These are phyloP conservation scores for Anastatica hierochuntica DNA, from an alignment of 345 rosid species.

Conservation along the genomic window DNA sequence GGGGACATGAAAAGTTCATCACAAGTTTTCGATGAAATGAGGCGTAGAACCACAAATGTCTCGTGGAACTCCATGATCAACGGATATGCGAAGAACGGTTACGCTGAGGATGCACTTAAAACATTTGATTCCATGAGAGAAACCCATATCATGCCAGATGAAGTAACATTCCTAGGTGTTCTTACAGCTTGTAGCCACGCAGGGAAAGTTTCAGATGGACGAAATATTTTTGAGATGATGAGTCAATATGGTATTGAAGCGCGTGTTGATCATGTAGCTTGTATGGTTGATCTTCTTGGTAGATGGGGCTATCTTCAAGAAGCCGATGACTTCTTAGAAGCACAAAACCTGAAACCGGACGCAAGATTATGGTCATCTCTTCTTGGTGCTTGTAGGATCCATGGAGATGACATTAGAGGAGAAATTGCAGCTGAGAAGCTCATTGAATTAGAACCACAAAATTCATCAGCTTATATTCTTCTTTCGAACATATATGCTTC, in stretches of 20 bases:
- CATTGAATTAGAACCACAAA: constrained; percentile 63
- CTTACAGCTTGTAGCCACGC: constrained; percentile 96
- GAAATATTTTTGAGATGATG: constrained; percentile 55
- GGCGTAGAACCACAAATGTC: constrained; percentile 36
- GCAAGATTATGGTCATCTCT: constrained; percentile 78
- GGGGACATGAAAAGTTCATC: constrained; percentile 63
- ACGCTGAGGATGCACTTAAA: constrained; percentile 69
- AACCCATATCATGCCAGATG: constrained; percentile 53
- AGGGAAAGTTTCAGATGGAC: constrained; percentile 70
- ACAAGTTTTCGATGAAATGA: constrained; percentile 59
- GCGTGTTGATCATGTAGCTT: constrained; percentile 73
- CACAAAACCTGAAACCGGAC: constrained; percentile 49
- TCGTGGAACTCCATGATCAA: constrained; percentile 92
- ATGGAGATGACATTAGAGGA: constrained; percentile 73
- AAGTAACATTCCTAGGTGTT: constrained; percentile 81
- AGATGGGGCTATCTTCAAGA: constrained; percentile 83
- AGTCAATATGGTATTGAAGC: constrained; percentile 48
- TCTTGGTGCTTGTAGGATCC: constrained; percentile 81
- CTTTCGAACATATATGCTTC: constrained; percentile 86
- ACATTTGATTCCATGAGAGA: constrained; percentile 54
- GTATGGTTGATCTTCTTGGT: constrained; percentile 92
- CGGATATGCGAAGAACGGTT: constrained; percentile 86
- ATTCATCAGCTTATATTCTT: constrained; percentile 68
- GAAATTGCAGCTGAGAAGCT: constrained; percentile 64
- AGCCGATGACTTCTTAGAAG: constrained; percentile 61